Evolutionary conservation across 345 rosid species (phyloP).

Genomic region (Brassica carinata): DNA sequence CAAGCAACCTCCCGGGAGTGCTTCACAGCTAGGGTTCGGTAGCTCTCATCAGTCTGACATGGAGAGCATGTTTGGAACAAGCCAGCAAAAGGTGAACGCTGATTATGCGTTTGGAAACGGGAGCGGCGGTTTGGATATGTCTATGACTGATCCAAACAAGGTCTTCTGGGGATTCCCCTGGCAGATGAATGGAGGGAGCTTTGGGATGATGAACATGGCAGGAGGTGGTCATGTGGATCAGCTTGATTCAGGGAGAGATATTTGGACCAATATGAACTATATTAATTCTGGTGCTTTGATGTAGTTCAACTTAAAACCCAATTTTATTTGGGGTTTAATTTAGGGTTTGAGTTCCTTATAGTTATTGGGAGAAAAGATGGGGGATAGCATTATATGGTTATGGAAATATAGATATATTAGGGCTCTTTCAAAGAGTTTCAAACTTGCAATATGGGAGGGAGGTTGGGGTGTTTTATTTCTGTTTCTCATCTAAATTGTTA

Average conservation of each 20-base stretch:
- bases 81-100: constrained; percentile 18
- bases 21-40: constrained; percentile 53
- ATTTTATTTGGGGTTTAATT: constrained; percentile 36
- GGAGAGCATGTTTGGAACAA: constrained; percentile 35
- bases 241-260: constrained; percentile 56
- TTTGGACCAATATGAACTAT: constrained; percentile 52
- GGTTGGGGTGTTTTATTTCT: background rate
- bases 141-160: constrained; percentile 45
- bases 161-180: constrained; percentile 75
- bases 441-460: constrained; percentile 17
- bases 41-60: constrained; percentile 36
- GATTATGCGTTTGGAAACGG: constrained; percentile 40
- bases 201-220: constrained; percentile 39
- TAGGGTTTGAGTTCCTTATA: constrained; percentile 26
- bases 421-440: constrained; percentile 27
- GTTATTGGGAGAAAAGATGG: background rate
- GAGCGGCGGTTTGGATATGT: constrained; percentile 38
- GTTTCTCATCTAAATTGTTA: constrained; percentile 22
- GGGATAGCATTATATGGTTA: constrained; percentile 9
- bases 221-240: constrained; percentile 38
- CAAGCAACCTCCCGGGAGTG: constrained; percentile 47
- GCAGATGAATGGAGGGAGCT: constrained; percentile 61
- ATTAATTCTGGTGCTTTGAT: constrained; percentile 49
- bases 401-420: constrained; percentile 26
- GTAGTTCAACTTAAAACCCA: constrained; percentile 33